Conservation (phyloP, 2,329 filamentous ascomycete species). For the Metarhizium robertsii region DNA sequence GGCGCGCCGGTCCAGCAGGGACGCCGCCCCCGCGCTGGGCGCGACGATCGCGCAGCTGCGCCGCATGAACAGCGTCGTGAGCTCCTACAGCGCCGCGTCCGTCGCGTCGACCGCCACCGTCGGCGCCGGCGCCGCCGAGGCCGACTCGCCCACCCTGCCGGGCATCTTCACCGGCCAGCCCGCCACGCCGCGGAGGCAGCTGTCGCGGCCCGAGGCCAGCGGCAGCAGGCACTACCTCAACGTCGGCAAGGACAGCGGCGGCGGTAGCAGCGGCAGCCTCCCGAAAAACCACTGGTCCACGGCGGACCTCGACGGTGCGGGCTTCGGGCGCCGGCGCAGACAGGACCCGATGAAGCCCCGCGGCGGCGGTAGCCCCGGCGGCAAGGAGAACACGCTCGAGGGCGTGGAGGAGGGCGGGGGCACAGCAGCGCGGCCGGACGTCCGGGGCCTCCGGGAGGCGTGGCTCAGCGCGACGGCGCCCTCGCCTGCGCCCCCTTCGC, state of each 20-base stretch:
- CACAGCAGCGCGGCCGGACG: too few relatives aligned
- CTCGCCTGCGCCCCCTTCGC: background rate
- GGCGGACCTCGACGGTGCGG: background rate
- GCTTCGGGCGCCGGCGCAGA: conserved; percentile 7
- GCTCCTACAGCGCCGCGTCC: conserved; percentile 32
- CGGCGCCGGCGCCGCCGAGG: conserved; percentile 11
- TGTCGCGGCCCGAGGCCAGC: conserved; percentile 20
- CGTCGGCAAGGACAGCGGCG: conserved; percentile 22
- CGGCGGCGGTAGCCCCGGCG: conserved; percentile 1
- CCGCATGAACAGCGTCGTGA: conserved; percentile 47
- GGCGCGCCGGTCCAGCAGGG: conserved; percentile 8
- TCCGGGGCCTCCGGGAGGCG: too few relatives aligned
- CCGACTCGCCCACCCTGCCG: conserved; percentile 30
- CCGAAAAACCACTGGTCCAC: conserved; percentile 13
- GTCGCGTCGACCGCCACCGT: conserved; percentile 18
- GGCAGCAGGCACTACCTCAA: conserved; percentile 38
- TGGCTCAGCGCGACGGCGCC: background rate
- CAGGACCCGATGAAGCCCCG: background rate
- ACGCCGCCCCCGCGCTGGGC: conserved; percentile 21
- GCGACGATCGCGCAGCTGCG: conserved; percentile 41
- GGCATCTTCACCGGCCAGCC: conserved; percentile 25
- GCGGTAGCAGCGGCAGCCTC: background rate
- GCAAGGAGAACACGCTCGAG: conserved; percentile 17
- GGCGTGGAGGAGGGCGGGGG: too few relatives aligned
- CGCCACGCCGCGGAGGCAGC: conserved; percentile 24